Base-by-base conservation (phyloP, 176 grass and related monocot species). In the Aegilops tauschii region DNA sequence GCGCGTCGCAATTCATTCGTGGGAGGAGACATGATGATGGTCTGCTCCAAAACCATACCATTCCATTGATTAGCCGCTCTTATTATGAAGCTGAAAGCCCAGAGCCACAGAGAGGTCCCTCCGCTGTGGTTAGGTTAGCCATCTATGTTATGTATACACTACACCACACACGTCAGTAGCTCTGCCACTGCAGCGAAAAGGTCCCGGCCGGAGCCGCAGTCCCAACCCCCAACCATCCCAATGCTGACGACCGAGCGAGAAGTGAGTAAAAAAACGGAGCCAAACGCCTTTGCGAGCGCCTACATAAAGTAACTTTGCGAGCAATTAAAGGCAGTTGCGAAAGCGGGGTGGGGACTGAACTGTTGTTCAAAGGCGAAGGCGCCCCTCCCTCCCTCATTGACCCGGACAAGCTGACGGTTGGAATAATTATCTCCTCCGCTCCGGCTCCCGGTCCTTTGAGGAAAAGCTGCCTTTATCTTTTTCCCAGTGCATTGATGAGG, bases 391-490 rank as follows among this genome's bases (percentile, higher is more conserved):
- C 35, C 21, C 8, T 12, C 42, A 63, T 77, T 77, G 69, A 77
- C 54, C 61, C 81, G 80, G 81, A 87, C 81, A 81, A 84, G 76
- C 75, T 63, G 85, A 87, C 76, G 61, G 85, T 84, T 87, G 76
- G 76, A 84, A 91, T 87, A 87, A 84, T 80, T 87, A 91, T 80
- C 76, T 87, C 16, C 5, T 54, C 49, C 47, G 12, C 47, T 50
- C 50, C 50, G 50, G 50, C 50, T 54, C 85, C 28, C 29, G 85
- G 44, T 7, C 76, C 78, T 83, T 87, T 87, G 23, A 2, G 68
- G 13, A 80, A 90, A 74, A 63, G 75, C 47, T 32, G 62, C 67
- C 58, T 12, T 12, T 12, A 65, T 34, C 75, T 83, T 73, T 73
- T 77, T 58, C 16, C 28, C 61, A 12, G 9, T 16, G 81, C 85